Base-by-base conservation (phyloP, 129 eudicot species). In the Ambrosia artemisiifolia region DNA sequence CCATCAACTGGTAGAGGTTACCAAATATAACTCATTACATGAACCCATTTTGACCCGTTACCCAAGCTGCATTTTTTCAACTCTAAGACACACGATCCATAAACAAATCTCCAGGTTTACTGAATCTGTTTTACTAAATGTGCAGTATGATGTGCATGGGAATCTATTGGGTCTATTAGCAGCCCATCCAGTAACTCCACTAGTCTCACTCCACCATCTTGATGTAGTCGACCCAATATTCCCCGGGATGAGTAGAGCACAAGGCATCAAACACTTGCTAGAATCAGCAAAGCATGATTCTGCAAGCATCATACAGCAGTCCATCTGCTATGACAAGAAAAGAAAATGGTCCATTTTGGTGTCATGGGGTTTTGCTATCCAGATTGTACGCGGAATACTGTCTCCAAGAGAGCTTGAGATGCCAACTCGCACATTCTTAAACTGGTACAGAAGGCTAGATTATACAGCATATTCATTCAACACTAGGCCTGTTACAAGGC, bases 171-270 rank as follows among this genome's bases (percentile, higher is more conserved):
- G 96, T 19, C 49, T 87, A 63, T 83, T 87, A 30, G 79, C 90
- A 9, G 88, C 91, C n/a, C 96, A 87, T 51, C 96, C 96, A 11
- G 64, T 90, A 48, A 86, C 93, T 30, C 96, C 96, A 24, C 44
- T 90, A 11, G 96, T 87, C 60, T 84, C 93, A 18, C 84, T 90
- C n/a, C 93, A 90, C 91, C 96, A 90, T 44, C 83, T 87, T 33
- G 93, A 87, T 72, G 76, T 78, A 17, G 78, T 90, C 50, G 83
- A 87, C 40, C 85, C 96, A 9, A 16, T 90, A 30, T 87, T 87
- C 36, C 96, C 91, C 0, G 87, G 79, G 17, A 61, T 70, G 70
- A 71, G 61, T 20, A 83, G 88, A 54, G 43, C 81, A 11, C 80
- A 76, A 42, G 79, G 91, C 4, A 69, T 86, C 24, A 90, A 83